These are phyloP conservation scores for Stachybotrys chartarum DNA, from an alignment of 2,329 filamentous ascomycete species.

Conservation along the genomic window DNA sequence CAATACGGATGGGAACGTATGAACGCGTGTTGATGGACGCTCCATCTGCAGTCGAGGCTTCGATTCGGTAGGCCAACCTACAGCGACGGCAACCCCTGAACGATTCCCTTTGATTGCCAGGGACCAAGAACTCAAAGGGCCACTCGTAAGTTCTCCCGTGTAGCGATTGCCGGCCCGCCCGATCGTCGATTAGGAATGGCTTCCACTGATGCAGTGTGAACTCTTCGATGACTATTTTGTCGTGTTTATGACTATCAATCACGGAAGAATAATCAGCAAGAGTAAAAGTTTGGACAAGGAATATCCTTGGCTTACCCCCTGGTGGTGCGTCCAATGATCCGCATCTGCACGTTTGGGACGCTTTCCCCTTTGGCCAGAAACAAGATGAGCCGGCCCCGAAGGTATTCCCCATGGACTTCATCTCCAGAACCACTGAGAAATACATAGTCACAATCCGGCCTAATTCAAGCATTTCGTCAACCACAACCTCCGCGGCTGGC, in stretches of 20 bases:
- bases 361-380: neutral
- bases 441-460: neutral
- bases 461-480: neutral
- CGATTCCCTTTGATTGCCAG: slow-evolving; percentile 1
- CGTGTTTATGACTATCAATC: neutral
- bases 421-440: slow-evolving; percentile 2
- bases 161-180: neutral
- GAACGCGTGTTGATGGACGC: neutral
- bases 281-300: no score
- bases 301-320: neutral
- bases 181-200: neutral
- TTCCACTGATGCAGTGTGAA: neutral
- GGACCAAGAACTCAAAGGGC: slow-evolving; percentile 2
- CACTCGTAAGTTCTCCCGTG: slow-evolving; percentile 2
- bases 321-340: neutral
- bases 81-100: slow-evolving; percentile 2
- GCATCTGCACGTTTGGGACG: neutral
- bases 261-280: neutral
- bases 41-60: neutral
- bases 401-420: slow-evolving; percentile 1
- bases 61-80: slow-evolving; percentile 1
- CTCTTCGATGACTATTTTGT: neutral
- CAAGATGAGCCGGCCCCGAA: slow-evolving; percentile 1
- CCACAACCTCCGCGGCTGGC: no score
- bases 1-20: slow-evolving; percentile 1